Conservation (phyloP, 2,329 filamentous ascomycete genomes). For the Cordyceps pruinosa region DNA sequence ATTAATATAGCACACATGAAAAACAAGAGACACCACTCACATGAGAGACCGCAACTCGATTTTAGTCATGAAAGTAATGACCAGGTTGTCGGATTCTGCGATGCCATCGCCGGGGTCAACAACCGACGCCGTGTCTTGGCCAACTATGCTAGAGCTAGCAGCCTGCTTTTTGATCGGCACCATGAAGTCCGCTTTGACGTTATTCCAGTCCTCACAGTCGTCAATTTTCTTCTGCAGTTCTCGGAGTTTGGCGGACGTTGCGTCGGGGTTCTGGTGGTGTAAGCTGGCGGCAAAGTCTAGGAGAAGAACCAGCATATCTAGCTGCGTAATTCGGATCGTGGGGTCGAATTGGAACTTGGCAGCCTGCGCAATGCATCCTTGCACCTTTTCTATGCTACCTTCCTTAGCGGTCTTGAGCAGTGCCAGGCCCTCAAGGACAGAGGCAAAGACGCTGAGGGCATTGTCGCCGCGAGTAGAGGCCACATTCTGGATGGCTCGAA, state of each 20-base stretch:
- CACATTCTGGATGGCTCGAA: constrained; percentile 54
- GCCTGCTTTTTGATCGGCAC: constrained; percentile 49
- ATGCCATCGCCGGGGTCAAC: constrained; percentile 40
- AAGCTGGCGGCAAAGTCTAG: constrained; percentile 66
- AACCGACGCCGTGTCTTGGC: constrained; percentile 49
- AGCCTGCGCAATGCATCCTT: constrained; percentile 66
- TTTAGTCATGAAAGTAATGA: constrained; percentile 54
- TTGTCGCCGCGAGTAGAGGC: constrained; percentile 55
- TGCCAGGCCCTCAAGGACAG: constrained; percentile 61
- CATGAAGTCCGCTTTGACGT: constrained; percentile 41
- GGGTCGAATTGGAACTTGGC: constrained; percentile 63
- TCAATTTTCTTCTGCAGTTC: constrained; percentile 58
- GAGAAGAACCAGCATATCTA: constrained; percentile 58
- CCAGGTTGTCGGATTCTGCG: constrained; percentile 46
- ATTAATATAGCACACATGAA: not conserved
- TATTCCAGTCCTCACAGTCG: constrained; percentile 43
- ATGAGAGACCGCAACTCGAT: constrained; percentile 49
- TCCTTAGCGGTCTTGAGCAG: constrained; percentile 58
- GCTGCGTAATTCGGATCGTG: constrained; percentile 56
- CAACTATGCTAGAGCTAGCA: constrained; percentile 44
- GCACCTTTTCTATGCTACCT: constrained; percentile 63
- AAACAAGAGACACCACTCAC: not conserved
- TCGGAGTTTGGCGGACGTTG: constrained; percentile 53
- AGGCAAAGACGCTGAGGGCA: constrained; percentile 58
- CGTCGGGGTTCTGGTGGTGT: constrained; percentile 52